Percentiles rank a stretch among this genome's conserved stretches.
These are phyloP conservation scores for Reticulomyxa filosa DNA, from an alignment of 78 protist genomes.

Conservation along the genomic window DNA sequence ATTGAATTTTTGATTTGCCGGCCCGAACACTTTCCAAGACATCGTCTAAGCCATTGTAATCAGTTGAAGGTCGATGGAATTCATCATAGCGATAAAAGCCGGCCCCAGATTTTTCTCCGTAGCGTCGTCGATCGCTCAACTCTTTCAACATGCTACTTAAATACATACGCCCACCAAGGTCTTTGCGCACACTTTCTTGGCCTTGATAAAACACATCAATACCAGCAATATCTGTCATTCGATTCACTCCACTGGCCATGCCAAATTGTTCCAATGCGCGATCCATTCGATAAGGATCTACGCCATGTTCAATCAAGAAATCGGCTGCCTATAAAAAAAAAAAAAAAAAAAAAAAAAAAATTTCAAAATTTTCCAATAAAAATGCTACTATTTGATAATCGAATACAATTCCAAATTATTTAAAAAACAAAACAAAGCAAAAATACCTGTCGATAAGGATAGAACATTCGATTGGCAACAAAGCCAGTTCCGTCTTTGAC, in stretches of 20 bases:
- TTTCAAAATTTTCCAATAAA: too few species aligned
- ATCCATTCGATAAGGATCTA: conserved; percentile 12
- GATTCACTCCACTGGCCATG: conserved; percentile 24
- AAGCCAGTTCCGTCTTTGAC: conserved; percentile 36
- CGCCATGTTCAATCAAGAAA: conserved; percentile 26
- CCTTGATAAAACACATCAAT: conserved; percentile 4
- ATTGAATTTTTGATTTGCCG: too few species aligned
- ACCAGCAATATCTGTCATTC: conserved; percentile 27
- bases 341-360: too few species aligned
- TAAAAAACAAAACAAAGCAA: too few species aligned
- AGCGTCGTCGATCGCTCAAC: not conserved
- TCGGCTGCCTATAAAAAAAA: conserved; percentile 22
- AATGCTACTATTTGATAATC: too few species aligned
- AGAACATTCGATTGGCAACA: conserved; percentile 29
- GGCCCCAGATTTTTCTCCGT: conserved; percentile 24
- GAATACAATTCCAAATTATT: too few species aligned
- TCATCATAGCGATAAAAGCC: conserved; percentile 20
- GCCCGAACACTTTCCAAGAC: too few species aligned
- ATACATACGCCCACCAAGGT: conserved; percentile 18
- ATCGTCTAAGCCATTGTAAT: too few species aligned
- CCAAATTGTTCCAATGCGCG: conserved; percentile 16
- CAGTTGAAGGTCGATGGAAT: too few species aligned
- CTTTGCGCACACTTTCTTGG: conserved; percentile 1
- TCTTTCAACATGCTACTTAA: not conserved
- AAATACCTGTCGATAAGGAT: conserved; percentile 5